Base-by-base conservation (phyloP, 768 basidiomycete genomes). In the Leccinellum luteum region DNA sequence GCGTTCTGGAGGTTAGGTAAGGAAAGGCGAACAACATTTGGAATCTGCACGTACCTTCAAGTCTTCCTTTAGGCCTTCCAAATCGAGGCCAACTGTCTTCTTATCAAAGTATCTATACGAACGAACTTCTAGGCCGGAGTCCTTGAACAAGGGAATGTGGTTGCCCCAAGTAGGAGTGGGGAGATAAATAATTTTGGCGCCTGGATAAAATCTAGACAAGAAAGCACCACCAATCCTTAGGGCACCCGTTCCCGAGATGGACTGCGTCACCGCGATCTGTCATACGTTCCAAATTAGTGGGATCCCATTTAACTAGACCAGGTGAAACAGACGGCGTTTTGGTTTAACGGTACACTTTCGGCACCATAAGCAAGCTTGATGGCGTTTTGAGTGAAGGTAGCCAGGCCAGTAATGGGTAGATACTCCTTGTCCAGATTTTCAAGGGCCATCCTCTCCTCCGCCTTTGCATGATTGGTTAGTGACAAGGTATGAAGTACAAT, bases 241-340 rank as follows among this genome's bases (percentile, higher is more conserved):
- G 47, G 97, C 97, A 65, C 97, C 97, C 13, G 97, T 99, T 14
- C 97, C 97, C 28, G 96, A 98, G 73, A 98, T 95, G 54, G 94
- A 88, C 74, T 99, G 97, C 12, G 93, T 89, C 53, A 90, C 81
- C 25, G 92, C 84, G 67, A 95, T 80, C 90, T 95, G 64, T 54
- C n/a, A 45, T 48, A 31, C 25, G 3, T 43, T 21, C 34, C 13
- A 23, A 25, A 44, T 67, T 2, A 58, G 48, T 50, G 45, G 38
- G 35, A 34, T 47, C 35, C 35, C 8, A 48, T 45, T 13, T 21
- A 7, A 51, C 31, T 3, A 21, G 41, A 38, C 31, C 10, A 8
- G 28, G n/a, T n/a, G 34, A 28, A 48, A 82, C 90, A 52, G 67
- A 93, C 90, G 56, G 88, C 76, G 67, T 88, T 86, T 64, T 86